Evolutionary conservation across 768 basidiomycete genomes (phyloP), one percentile per base, ranked within the genome.

Genomic region (Mycena galericulata): DNA sequence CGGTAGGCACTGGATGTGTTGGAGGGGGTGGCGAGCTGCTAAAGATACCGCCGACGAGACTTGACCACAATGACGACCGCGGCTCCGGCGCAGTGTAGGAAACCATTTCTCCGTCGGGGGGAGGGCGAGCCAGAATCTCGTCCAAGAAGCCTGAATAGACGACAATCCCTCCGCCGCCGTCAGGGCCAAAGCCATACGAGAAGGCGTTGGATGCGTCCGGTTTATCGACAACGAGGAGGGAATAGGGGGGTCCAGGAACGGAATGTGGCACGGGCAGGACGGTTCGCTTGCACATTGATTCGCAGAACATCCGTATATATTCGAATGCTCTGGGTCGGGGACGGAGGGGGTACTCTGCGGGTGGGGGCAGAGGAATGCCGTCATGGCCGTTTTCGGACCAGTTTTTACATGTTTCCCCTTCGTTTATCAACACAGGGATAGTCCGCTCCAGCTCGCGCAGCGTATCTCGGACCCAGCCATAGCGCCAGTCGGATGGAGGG

Each of bases 111-210:
- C 65, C 70, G 30, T 75, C 75, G 32, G 75, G 71, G 5, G 86
- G 80, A 34, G 78, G 77, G 70, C 84, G 86, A 43, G 87, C 76
- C 36, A 98, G 83, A 57, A 98, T 91, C 61, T 95, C 90, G 75
- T 98, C 94, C 54, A 99, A 77, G 81, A 98, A 95, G 7, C 97
- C 97, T 15, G 94, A 94, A 78, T 95, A 98, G 11, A 99, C 89
- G 61, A 99, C 97, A 65, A 99, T 88, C 8, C 98, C 97, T 65
- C 95, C 96, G 0, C 91, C 94, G 40, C 94, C 93, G 73, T 96
- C 89, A 3, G 94, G 92, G 15, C 95, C 95, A 72, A 98, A 99
- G 2, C 97, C 97, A 75, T 97, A 98, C 1, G 93, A 94, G 78
- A 99, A 98, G 1, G 98, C 97, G 75, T 98, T 99, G 11, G 89